A percentile compares a stretch with the other conserved stretches of the same genome.
phyloP scores from a whole-genome alignment of 805 yeast genomes.

The Metschnikowia dekortorum region DNA sequence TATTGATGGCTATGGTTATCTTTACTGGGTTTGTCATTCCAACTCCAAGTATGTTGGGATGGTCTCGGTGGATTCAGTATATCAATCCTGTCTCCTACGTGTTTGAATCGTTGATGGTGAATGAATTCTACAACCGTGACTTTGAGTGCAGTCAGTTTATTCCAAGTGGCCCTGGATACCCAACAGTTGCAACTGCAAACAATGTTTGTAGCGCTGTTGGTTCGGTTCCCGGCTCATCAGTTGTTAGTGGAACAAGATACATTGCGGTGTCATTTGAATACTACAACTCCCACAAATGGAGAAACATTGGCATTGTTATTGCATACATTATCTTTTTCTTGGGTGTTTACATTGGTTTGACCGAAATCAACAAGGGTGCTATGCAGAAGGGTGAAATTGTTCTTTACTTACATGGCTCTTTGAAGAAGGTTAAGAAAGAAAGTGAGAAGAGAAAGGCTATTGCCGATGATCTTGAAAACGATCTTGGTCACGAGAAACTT shows the following conservation, averaged over 20 bases:
- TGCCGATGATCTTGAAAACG: constrained; percentile 34
- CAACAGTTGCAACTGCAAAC: constrained; percentile 28
- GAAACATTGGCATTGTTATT: constrained; percentile 67
- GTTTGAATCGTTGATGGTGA: constrained; percentile 55
- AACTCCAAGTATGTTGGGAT: constrained; percentile 33
- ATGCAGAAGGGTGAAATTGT: constrained; percentile 42
- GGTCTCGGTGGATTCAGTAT: constrained; percentile 37
- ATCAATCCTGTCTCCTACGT: constrained; percentile 41
- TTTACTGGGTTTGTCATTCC: constrained; percentile 48
- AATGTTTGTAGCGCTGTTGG: constrained; percentile 61
- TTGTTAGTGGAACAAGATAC: constrained; percentile 60
- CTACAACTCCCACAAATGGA: constrained; percentile 63
- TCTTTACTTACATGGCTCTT: constrained; percentile 31
- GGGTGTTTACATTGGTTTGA: constrained; percentile 27
- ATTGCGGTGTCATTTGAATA: constrained; percentile 47
- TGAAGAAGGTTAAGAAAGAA: constrained; percentile 42
- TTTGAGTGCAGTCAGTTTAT: constrained; percentile 53
- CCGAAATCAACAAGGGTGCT: constrained; percentile 44
- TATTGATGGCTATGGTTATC: constrained; percentile 50
- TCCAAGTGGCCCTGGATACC: constrained; percentile 59
- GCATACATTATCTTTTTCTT: constrained; percentile 48
- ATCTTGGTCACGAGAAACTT: constrained; percentile 28
- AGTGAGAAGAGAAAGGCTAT: constrained; percentile 18
- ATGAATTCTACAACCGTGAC: constrained; percentile 57
- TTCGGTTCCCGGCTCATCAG: constrained; percentile 47